A percentile compares a stretch with the other conserved stretches of the same genome.
Conservation (phyloP, 2,329 filamentous ascomycete species). For the Albifimbria verrucaria region DNA sequence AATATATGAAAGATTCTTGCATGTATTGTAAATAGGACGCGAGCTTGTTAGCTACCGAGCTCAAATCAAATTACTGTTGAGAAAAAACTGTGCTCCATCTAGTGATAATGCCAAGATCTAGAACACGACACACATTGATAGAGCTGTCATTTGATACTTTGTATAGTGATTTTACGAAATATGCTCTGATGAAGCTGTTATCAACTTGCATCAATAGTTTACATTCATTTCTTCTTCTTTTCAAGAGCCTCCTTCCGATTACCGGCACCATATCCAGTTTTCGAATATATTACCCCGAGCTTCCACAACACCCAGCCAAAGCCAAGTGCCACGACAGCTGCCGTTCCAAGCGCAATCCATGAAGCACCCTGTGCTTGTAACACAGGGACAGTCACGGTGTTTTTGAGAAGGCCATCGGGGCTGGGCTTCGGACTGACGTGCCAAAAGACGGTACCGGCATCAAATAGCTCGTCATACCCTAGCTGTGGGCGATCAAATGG, state of each 20-base stretch:
- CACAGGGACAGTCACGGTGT: slow-evolving; percentile 61
- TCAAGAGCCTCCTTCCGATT: neutral
- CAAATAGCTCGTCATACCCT: slow-evolving; percentile 84
- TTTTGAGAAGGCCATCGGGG: slow-evolving; percentile 41
- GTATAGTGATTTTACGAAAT: too few species aligned
- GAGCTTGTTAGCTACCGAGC: too few species aligned
- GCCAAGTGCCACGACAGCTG: slow-evolving; percentile 56
- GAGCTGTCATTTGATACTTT: too few species aligned
- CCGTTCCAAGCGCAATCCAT: slow-evolving; percentile 54
- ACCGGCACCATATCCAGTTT: slow-evolving; percentile 4
- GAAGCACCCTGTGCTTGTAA: slow-evolving; percentile 49
- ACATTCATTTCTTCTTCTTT: slow-evolving; percentile 20
- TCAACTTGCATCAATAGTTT: neutral
- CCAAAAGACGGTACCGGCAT: slow-evolving; percentile 75
- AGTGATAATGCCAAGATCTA: too few species aligned
- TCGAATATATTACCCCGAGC: slow-evolving; percentile 27
- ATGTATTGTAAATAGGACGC: too few species aligned
- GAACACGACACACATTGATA: too few species aligned
- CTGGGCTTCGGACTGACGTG: slow-evolving; percentile 59
- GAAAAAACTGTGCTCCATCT: too few species aligned
- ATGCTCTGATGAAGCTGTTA: neutral
- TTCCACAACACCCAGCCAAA: slow-evolving; percentile 69
- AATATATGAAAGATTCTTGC: slow-evolving; percentile 13
- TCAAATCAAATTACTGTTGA: too few species aligned
- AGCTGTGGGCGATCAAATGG: slow-evolving; percentile 83